These are phyloP conservation scores for Pichia sp. DNA, from an alignment of 1,139 yeast species.

Conservation along the genomic window DNA sequence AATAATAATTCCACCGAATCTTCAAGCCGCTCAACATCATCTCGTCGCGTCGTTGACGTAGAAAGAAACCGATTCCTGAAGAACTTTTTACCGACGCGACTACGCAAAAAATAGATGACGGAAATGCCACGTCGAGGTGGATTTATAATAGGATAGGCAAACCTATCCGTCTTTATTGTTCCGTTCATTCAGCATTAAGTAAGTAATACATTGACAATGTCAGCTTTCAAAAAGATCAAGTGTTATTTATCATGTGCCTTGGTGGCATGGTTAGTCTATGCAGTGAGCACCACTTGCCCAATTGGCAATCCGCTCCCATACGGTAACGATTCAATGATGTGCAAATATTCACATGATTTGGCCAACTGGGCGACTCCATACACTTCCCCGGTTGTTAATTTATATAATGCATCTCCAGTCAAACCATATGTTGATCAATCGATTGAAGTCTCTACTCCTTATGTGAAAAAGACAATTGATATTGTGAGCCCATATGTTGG, in stretches of 20 bases:
- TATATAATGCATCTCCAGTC: slow-evolving; percentile 16
- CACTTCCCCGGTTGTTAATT: slow-evolving; percentile 8
- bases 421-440: slow-evolving; percentile 17
- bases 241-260: slow-evolving; percentile 10
- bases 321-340: slow-evolving; percentile 10
- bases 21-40: too few species aligned
- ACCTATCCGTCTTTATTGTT: too few species aligned
- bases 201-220: slow-evolving; percentile 1
- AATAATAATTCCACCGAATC: too few species aligned
- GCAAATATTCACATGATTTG: slow-evolving; percentile 17
- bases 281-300: slow-evolving; percentile 11
- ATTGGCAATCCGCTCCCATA: slow-evolving; percentile 6
- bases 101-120: slow-evolving; percentile 26
- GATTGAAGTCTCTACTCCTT: not conserved
- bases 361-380: slow-evolving; percentile 15
- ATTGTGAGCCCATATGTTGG: too few species aligned
- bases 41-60: slow-evolving; percentile 56
- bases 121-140: too few species aligned
- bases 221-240: slow-evolving; percentile 8
- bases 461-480: too few species aligned
- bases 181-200: too few species aligned
- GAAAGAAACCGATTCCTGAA: slow-evolving; percentile 75
- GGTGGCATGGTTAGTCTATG: slow-evolving; percentile 5
- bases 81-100: slow-evolving; percentile 72
- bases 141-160: too few species aligned